A percentile compares a stretch with the other conserved stretches of the same genome.
Evolutionary conservation across 2,329 filamentous ascomycete species (phyloP).

Genomic region (Trematosphaeria pertusa): DNA sequence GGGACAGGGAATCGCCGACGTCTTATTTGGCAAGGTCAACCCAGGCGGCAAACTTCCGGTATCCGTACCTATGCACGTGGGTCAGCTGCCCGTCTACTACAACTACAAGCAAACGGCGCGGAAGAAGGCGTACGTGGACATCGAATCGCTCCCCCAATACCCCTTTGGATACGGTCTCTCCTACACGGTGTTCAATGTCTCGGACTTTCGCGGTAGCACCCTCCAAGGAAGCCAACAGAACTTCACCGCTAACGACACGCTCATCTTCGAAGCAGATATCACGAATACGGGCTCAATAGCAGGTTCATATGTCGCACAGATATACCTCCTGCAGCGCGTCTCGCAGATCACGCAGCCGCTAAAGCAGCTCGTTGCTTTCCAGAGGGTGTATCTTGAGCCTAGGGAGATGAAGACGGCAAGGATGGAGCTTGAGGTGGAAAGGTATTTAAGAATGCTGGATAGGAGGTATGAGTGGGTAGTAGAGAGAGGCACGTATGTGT

Average conservation of each 20-base stretch:
- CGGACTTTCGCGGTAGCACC: conserved; percentile 32
- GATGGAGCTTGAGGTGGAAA: conserved; percentile 50
- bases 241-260: conserved; percentile 37
- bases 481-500: conserved; percentile 53
- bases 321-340: conserved; percentile 52
- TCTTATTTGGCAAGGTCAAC: conserved; percentile 73
- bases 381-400: conserved; percentile 47
- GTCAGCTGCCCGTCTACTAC: conserved; percentile 70
- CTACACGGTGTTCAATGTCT: conserved; percentile 66
- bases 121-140: conserved; percentile 65
- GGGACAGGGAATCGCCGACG: conserved; percentile 76
- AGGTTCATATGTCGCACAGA: conserved; percentile 52
- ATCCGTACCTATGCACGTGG: conserved; percentile 64
- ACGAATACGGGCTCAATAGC: conserved; percentile 42
- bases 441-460: conserved; percentile 54
- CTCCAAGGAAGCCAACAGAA: conserved; percentile 22
- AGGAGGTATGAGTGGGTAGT: conserved; percentile 53
- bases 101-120: conserved; percentile 65
- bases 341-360: conserved; percentile 52
- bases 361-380: conserved; percentile 54
- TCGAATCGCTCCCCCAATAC: conserved; percentile 60
- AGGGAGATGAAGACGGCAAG: conserved; percentile 40
- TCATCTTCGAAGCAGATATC: conserved; percentile 47
- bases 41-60: conserved; percentile 75
- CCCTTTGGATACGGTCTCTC: conserved; percentile 68